A percentile compares a stretch with the other conserved stretches of the same genome.
Evolutionary conservation across 176 grass and related monocot species (phyloP).

Genomic region (bread wheat (Triticum aestivum)): DNA sequence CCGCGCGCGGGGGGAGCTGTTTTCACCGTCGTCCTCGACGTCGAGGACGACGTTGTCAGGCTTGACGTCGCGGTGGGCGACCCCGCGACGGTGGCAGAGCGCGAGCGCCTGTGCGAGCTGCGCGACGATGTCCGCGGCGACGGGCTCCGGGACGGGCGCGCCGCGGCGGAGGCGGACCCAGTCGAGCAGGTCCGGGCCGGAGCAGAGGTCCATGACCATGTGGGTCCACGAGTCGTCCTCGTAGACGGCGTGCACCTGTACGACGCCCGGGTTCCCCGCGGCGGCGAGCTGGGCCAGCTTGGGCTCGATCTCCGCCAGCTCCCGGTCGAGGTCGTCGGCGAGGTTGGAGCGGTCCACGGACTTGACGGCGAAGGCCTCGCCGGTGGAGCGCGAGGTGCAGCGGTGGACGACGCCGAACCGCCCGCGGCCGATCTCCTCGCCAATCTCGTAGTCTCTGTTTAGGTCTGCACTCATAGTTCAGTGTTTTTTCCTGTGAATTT

Average conservation of each 20-base stretch:
- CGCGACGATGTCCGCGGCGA: constrained; percentile 45
- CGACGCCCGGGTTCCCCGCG: constrained; percentile 69
- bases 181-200: constrained; percentile 72
- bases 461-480: constrained; percentile 59
- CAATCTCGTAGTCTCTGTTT: constrained; percentile 68
- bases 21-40: not conserved
- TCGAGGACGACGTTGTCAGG: constrained; percentile 83
- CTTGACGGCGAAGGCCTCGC: constrained; percentile 74
- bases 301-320: constrained; percentile 57
- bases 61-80: constrained; percentile 77
- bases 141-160: constrained; percentile 52
- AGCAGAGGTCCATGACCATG: constrained; percentile 72
- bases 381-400: constrained; percentile 61
- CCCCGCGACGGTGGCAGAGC: constrained; percentile 66
- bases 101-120: constrained; percentile 57
- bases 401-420: constrained; percentile 78
- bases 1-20: constrained; percentile 18
- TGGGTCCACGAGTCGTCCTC: constrained; percentile 73
- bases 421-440: constrained; percentile 72
- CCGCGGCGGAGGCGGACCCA: constrained; percentile 63
- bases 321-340: constrained; percentile 64
- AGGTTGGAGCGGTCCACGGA: constrained; percentile 74
- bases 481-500: constrained; percentile 3
- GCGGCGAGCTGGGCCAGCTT: constrained; percentile 62
- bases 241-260: constrained; percentile 67